Percentiles rank a stretch among this genome's conserved stretches.
phyloP scores from a whole-genome alignment of 176 grass and related monocot species.

The Cenchrus fungigraminus region DNA sequence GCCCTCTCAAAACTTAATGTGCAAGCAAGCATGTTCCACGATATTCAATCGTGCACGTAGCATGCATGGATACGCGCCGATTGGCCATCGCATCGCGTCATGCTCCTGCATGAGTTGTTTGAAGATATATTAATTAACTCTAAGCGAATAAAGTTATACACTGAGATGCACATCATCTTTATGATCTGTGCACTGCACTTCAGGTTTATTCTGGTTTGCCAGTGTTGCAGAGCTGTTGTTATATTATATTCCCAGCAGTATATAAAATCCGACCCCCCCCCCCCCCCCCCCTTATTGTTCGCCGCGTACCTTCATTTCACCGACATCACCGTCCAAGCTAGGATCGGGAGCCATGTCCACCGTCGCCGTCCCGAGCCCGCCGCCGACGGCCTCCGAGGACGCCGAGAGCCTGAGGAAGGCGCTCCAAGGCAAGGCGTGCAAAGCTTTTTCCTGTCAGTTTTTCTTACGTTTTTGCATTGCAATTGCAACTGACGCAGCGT shows the following conservation, averaged over 20 bases:
- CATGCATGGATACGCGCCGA: not conserved
- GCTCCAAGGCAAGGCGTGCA: conserved; percentile 53
- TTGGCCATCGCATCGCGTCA: not conserved
- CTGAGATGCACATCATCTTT: not conserved
- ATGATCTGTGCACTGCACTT: not conserved
- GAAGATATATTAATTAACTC: not conserved
- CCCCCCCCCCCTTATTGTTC: not conserved
- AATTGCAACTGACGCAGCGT: not conserved
- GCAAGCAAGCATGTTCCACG: conserved; percentile 14
- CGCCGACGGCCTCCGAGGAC: conserved; percentile 50
- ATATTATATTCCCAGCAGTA: too few species aligned
- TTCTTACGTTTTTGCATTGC: not conserved
- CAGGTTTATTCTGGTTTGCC: not conserved
- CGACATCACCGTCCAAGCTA: not conserved
- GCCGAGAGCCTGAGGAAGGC: conserved; percentile 60
- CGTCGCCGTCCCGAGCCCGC: conserved; percentile 45
- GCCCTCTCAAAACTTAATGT: conserved; percentile 16
- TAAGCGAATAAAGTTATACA: too few species aligned
- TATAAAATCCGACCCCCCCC: not conserved
- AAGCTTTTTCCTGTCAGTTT: not conserved
- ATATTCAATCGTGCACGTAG: not conserved
- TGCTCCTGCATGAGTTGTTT: not conserved
- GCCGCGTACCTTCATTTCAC: not conserved
- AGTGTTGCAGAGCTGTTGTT: not conserved
- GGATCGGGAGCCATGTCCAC: conserved; percentile 45